Conservation (phyloP, 305 asterid genomes). For the Solanum aculeatissimum region DNA sequence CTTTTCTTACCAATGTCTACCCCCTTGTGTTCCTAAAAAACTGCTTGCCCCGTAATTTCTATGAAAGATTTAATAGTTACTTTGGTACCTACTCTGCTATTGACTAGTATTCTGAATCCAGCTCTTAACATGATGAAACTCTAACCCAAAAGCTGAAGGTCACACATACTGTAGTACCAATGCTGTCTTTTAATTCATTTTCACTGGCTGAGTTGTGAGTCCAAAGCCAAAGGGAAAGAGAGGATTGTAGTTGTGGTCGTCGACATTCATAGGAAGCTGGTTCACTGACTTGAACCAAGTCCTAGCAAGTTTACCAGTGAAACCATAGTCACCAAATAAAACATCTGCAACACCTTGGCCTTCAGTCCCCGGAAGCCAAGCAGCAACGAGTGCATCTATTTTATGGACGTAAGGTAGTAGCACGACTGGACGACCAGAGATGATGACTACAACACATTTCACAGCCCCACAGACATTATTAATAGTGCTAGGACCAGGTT, state of each 20-base stretch:
- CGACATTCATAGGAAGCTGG: constrained; percentile 62
- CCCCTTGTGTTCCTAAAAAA: not conserved
- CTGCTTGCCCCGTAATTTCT: not conserved
- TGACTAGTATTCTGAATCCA: too few relatives aligned
- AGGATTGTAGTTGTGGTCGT: constrained; percentile 45
- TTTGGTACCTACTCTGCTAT: not conserved
- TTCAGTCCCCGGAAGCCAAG: constrained; percentile 43
- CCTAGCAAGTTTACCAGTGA: constrained; percentile 24
- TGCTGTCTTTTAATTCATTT: not conserved
- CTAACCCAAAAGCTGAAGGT: not conserved
- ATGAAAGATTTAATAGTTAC: not conserved
- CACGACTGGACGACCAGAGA: constrained; percentile 37
- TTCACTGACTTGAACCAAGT: constrained; percentile 71
- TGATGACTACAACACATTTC: constrained; percentile 19
- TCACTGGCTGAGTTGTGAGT: constrained; percentile 22
- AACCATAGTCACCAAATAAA: constrained; percentile 33
- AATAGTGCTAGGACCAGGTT: constrained; percentile 26
- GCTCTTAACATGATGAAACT: too few relatives aligned
- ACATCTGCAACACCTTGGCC: constrained; percentile 41
- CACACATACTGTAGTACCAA: not conserved
- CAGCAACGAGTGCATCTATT: constrained; percentile 29
- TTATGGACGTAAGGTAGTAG: constrained; percentile 19
- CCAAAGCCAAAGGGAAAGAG: constrained; percentile 56
- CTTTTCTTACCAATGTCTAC: not conserved
- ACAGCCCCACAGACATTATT: constrained; percentile 17